Evolutionary conservation across 2,329 filamentous ascomycete genomes (phyloP).

Genomic region (Aureobasidium vineae): DNA sequence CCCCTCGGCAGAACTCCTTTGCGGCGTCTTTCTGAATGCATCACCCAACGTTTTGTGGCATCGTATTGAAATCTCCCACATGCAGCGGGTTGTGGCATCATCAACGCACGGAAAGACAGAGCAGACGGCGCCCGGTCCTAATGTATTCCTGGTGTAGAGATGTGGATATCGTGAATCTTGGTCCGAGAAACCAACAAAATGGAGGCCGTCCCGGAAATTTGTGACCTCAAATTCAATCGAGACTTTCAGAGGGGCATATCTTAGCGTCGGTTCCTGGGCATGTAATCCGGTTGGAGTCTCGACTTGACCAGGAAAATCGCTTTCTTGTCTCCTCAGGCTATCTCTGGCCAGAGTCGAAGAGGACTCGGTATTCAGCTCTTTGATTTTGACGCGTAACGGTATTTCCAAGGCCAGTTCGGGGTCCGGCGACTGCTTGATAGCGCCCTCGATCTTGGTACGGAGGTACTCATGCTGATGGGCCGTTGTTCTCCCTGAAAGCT

Average conservation of each 20-base stretch:
- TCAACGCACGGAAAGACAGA: conserved; percentile 94
- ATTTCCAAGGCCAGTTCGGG: conserved; percentile 60
- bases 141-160: conserved; percentile 80
- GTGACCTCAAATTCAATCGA: conserved; percentile 75
- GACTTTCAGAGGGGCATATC: conserved; percentile 61
- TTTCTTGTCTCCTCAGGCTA: conserved; percentile 38
- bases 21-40: conserved; percentile 48
- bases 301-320: conserved; percentile 33
- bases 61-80: conserved; percentile 85
- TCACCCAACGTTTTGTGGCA: conserved; percentile 85
- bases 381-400: conserved; percentile 61
- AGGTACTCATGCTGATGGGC: conserved; percentile 76
- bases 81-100: conserved; percentile 73
- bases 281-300: conserved; percentile 35
- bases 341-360: conserved; percentile 45
- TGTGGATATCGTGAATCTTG: conserved; percentile 84
- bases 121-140: conserved; percentile 74
- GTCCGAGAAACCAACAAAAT: conserved; percentile 83
- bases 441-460: conserved; percentile 63
- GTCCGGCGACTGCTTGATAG: conserved; percentile 52
- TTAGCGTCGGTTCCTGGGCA: conserved; percentile 35
- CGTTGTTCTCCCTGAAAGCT: conserved; percentile 60
- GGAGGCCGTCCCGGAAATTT: conserved; percentile 78
- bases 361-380: conserved; percentile 55
- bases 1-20: conserved; percentile 31